These are phyloP conservation scores for Anaeromyces robustus DNA, from an alignment of 192 early-diverging fungal species.

Conservation along the genomic window DNA sequence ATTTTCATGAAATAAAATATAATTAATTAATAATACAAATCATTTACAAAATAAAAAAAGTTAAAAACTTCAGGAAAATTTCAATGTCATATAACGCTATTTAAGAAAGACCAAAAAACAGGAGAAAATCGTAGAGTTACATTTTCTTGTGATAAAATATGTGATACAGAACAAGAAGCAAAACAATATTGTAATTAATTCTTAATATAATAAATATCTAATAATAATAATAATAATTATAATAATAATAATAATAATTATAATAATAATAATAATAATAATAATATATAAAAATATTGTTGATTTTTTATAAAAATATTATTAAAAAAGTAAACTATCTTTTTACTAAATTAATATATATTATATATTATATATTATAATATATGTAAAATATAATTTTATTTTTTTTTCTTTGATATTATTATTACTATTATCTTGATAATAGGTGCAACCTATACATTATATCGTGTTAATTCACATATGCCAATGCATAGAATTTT, in stretches of 20 bases:
- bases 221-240: not conserved
- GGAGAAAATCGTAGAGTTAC: slow-evolving; percentile 26
- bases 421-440: no score
- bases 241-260: not conserved
- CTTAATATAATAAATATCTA: no score
- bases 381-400: no score
- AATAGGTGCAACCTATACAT: slow-evolving; percentile 45
- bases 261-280: no score
- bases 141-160: slow-evolving; percentile 11
- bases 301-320: no score
- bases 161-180: slow-evolving; percentile 27
- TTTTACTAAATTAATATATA: no score
- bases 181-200: slow-evolving; percentile 12
- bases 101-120: slow-evolving; percentile 42
- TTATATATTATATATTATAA: no score
- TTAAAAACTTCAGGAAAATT: not conserved
- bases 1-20: no score
- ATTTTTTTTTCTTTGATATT: no score
- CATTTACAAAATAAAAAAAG: not conserved
- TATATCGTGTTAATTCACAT: slow-evolving; percentile 58
- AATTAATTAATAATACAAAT: no score
- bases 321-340: no score
- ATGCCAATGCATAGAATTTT: slow-evolving; percentile 52
- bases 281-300: no score
- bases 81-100: slow-evolving; percentile 21